Percentiles rank a stretch among this genome's conserved stretches.
These are phyloP conservation scores for Alternaria novae-zelandiae DNA, from an alignment of 2,329 filamentous ascomycete species.

Conservation along the genomic window DNA sequence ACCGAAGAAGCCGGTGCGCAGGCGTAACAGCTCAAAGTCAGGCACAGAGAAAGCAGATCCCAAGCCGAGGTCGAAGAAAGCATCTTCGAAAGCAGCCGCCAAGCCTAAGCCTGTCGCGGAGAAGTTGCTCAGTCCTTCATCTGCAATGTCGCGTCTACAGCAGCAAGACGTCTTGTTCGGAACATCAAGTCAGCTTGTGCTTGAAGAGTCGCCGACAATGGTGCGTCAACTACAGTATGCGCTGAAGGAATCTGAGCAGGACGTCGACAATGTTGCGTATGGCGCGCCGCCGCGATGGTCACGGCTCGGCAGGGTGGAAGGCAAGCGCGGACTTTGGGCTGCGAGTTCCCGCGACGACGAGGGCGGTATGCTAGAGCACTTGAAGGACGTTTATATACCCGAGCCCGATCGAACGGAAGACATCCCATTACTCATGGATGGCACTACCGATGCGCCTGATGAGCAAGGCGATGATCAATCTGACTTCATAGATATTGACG, in stretches of 20 bases:
- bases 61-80: conserved; percentile 31
- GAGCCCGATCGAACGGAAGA: conserved; percentile 42
- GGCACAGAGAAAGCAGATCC: conserved; percentile 17
- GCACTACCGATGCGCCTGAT: conserved; percentile 10
- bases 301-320: conserved; percentile 23
- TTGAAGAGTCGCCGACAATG: conserved; percentile 46
- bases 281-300: conserved; percentile 20
- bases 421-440: conserved; percentile 36
- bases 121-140: conserved; percentile 47
- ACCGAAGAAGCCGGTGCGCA: conserved; percentile 26
- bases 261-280: conserved; percentile 7
- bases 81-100: conserved; percentile 31
- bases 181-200: conserved; percentile 49
- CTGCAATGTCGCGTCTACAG: conserved; percentile 33
- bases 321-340: conserved; percentile 40
- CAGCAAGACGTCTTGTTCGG: conserved; percentile 49
- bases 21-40: conserved; percentile 29
- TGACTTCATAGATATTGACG: conserved; percentile 29
- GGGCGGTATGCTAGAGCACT: conserved; percentile 37
- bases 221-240: conserved; percentile 46
- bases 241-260: conserved; percentile 42
- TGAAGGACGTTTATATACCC: conserved; percentile 34
- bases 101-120: conserved; percentile 37
- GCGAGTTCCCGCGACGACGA: conserved; percentile 43
- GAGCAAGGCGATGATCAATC: background rate